Evolutionary conservation across 805 yeast species (phyloP).

Genomic region (Wickerhamiella sergipiensis): DNA sequence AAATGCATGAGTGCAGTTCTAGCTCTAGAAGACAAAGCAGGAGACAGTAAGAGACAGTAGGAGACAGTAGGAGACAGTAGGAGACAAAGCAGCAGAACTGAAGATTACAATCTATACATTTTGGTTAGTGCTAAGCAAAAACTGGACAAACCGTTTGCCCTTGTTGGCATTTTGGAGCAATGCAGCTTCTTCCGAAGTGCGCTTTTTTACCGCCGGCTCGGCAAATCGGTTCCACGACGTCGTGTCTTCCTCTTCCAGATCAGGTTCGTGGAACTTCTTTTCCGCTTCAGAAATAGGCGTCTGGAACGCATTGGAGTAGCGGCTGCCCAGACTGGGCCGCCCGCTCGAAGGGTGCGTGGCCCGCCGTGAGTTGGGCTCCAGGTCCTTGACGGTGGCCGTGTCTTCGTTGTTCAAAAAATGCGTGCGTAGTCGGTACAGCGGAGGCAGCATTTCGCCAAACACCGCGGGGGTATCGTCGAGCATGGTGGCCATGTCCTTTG

Average conservation of each 20-base stretch:
- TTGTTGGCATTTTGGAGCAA: slow-evolving; percentile 4
- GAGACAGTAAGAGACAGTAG: too few relatives aligned
- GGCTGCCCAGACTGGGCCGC: not conserved
- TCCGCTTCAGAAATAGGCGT: not conserved
- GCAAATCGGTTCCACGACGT: not conserved
- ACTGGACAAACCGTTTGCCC: slow-evolving; percentile 4
- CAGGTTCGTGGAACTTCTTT: not conserved
- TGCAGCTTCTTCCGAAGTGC: slow-evolving; percentile 3
- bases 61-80: too few relatives aligned
- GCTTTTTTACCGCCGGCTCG: not conserved
- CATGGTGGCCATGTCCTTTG: slow-evolving; percentile 24
- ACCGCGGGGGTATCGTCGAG: slow-evolving; percentile 23
- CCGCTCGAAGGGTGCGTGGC: not conserved
- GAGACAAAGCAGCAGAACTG: too few relatives aligned
- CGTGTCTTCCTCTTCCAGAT: not conserved
- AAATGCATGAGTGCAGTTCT: too few relatives aligned
- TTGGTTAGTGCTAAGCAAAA: slow-evolving; percentile 1
- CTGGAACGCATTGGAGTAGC: not conserved
- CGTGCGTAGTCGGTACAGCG: slow-evolving; percentile 23
- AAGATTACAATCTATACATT: slow-evolving; percentile 1
- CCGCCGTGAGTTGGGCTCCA: not conserved
- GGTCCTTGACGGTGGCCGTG: slow-evolving; percentile 2
- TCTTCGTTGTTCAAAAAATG: slow-evolving; percentile 26
- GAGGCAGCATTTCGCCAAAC: slow-evolving; percentile 25
- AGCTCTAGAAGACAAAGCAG: too few relatives aligned